These are phyloP conservation scores for Punica granatum DNA, from an alignment of 345 rosid genomes.

Conservation along the genomic window DNA sequence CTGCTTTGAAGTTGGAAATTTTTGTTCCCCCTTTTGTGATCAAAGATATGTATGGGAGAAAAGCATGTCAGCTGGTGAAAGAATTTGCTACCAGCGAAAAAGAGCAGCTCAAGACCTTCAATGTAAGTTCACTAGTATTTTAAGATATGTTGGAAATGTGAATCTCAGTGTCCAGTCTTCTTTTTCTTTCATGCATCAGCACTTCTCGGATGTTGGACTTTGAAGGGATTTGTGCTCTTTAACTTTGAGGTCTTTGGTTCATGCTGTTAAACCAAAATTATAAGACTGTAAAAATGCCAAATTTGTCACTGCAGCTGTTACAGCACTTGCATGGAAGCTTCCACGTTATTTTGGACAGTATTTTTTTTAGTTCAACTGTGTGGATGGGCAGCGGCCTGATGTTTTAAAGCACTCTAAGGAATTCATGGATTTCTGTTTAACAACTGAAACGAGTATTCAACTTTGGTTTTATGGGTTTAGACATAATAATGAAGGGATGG, in stretches of 20 bases:
- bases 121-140: constrained; percentile 19
- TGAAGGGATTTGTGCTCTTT: background rate
- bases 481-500: background rate
- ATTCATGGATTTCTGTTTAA: background rate
- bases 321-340: background rate
- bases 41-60: constrained; percentile 45
- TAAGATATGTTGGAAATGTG: background rate
- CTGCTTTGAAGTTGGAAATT: background rate
- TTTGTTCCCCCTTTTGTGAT: background rate
- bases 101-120: constrained; percentile 50
- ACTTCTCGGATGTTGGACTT: background rate
- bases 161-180: background rate
- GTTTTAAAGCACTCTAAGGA: no score
- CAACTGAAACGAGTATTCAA: background rate
- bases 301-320: background rate
- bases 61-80: constrained; percentile 46
- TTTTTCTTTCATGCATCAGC: background rate
- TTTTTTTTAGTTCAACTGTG: background rate
- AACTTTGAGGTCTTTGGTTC: background rate
- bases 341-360: background rate
- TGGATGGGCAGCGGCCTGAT: background rate
- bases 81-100: constrained; percentile 46
- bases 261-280: background rate
- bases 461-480: background rate
- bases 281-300: background rate